Percentiles rank a stretch among this genome's conserved stretches.
These are phyloP conservation scores for Zizania latifolia DNA, from an alignment of 176 grass and related monocot species.

Conservation along the genomic window DNA sequence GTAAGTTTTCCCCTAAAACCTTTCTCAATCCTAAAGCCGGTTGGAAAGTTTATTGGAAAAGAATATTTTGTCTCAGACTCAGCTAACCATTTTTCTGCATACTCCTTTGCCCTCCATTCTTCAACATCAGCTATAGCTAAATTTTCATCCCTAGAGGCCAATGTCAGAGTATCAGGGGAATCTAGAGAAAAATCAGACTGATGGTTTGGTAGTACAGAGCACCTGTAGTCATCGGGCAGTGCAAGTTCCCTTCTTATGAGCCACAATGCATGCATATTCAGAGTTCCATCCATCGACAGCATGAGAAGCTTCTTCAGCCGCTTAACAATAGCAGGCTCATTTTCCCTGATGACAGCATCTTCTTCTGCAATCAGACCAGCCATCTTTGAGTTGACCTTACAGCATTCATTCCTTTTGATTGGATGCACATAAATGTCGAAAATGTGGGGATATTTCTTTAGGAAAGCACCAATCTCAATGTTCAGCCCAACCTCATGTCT, in stretches of 20 bases:
- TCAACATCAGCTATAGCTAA: constrained; percentile 49
- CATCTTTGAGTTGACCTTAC: constrained; percentile 44
- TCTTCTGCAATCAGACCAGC: constrained; percentile 44
- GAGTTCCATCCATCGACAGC: constrained; percentile 31
- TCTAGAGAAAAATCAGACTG: constrained; percentile 28
- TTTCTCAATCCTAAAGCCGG: constrained; percentile 54
- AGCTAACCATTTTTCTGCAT: constrained; percentile 55
- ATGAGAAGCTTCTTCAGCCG: constrained; percentile 58
- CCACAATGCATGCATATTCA: constrained; percentile 51
- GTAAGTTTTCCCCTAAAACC: constrained; percentile 46
- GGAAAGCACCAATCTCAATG: constrained; percentile 40
- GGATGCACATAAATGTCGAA: constrained; percentile 53
- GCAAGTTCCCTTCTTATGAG: constrained; percentile 53
- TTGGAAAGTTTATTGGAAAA: constrained; percentile 55
- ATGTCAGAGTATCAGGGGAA: constrained; percentile 33
- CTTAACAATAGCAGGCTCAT: constrained; percentile 23
- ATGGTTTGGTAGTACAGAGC: constrained; percentile 39
- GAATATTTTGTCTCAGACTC: constrained; percentile 53
- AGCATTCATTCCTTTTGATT: constrained; percentile 48
- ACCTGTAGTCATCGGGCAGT: constrained; percentile 50
- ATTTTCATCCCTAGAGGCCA: constrained; percentile 32
- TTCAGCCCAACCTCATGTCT: constrained; percentile 51
- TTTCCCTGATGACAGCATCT: constrained; percentile 29
- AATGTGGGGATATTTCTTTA: constrained; percentile 55
- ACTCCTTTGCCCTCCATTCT: constrained; percentile 61